Evolutionary conservation across 148 eudicot species (phyloP), one percentile per base, ranked within the genome.

Genomic region (Agrostemma githago): DNA sequence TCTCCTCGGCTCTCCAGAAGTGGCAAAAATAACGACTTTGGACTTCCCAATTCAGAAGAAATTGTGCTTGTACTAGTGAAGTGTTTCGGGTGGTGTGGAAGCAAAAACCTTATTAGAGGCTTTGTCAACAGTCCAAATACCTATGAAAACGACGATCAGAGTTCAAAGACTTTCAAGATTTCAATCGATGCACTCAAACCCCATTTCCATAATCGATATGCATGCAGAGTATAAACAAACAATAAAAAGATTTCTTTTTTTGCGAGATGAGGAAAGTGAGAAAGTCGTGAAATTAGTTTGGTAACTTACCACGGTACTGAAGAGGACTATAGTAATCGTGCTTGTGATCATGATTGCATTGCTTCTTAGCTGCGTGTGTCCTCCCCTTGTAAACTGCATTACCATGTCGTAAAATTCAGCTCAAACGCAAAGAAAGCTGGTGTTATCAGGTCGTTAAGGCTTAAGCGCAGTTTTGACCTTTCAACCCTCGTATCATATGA

Each of bases 61-160:
- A 79, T 67, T 5, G 79, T 82, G 72, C 89, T 83, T 46, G 75
- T 20, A 48, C 79, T 79, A 10, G 40, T 41, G 11, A 82, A 72
- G 71, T 74, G 83, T 64, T 68, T 85, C 38, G 84, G 74, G 16
- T 81, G 74, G 16, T 81, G 72, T 2, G 93, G 97, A 58, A 91
- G 77, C 82, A 92, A 71, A 56, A 80, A 59, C 66, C 85, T 78
- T 60, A 95, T 82, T 0, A 95, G 86, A 43, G 96, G 98, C 75
- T 95, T 89, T 3, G 98, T 91, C 67, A 92, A 71, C 77, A 88
- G 70, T 58, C 98, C 98, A 82, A 88, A 95, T 15, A 95, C 98
- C 98, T 95, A 80, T 66, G 74, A 76, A 66, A 20, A 40, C 74
- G 48, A 41, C 19, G 37, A 14, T 2, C 19, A n/a, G 37, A 37